Conservation (phyloP, 805 yeast species). For the Yamadazyma philogaea region DNA sequence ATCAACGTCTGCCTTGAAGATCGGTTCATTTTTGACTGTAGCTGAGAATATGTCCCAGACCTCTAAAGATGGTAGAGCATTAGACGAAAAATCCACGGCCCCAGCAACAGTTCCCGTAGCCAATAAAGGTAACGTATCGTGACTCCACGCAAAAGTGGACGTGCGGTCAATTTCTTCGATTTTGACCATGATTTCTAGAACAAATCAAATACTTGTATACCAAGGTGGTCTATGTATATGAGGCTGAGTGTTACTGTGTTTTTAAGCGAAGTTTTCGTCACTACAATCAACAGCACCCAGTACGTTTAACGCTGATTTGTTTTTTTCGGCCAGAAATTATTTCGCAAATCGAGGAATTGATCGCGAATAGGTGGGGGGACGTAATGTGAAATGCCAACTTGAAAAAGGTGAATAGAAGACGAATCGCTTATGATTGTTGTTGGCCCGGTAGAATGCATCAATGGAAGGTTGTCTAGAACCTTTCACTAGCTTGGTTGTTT, state of each 20-base stretch:
- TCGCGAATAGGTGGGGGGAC: neutral
- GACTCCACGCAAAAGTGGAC: constrained; percentile 96
- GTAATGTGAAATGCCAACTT: neutral
- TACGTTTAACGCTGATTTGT: constrained; percentile 1
- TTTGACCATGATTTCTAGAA: constrained; percentile 41
- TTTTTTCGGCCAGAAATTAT: constrained; percentile 3
- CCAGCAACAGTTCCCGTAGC: constrained; percentile 97
- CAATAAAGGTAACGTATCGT: constrained; percentile 65
- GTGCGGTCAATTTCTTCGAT: constrained; percentile 79
- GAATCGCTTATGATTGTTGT: no score
- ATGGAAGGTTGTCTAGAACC: neutral
- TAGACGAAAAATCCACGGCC: constrained; percentile 84
- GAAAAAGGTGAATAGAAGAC: no score
- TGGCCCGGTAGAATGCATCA: no score
- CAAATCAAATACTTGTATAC: neutral
- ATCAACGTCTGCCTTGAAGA: constrained; percentile 35
- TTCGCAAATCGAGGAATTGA: neutral
- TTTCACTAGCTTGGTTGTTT: no score
- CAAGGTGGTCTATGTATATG: neutral
- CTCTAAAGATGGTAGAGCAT: constrained; percentile 73
- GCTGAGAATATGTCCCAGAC: constrained; percentile 65
- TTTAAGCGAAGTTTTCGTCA: neutral
- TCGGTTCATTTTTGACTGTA: constrained; percentile 25
- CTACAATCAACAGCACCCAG: neutral
- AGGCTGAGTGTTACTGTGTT: neutral